Evolutionary conservation across 768 basidiomycete species (phyloP).

Genomic region (Boletus rubescentipes): DNA sequence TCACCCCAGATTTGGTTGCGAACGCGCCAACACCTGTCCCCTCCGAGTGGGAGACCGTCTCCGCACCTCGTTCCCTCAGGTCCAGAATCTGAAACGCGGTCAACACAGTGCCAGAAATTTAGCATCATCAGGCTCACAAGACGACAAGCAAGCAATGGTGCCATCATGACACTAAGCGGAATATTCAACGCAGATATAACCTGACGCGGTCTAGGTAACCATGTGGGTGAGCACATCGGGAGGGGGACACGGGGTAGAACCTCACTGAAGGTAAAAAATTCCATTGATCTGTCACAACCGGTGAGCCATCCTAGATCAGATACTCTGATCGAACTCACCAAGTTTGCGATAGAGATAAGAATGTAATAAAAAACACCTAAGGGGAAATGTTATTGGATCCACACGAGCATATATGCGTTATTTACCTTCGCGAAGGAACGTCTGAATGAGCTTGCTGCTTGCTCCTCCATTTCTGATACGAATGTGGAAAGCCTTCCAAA

Average conservation of each 20-base stretch:
- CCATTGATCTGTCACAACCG: conserved; percentile 57
- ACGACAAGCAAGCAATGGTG: conserved; percentile 76
- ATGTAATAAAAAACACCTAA: conserved; percentile 79
- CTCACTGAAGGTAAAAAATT: conserved; percentile 83
- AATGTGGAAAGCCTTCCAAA: conserved; percentile 76
- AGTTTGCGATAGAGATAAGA: conserved; percentile 82
- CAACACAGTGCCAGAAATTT: neutral
- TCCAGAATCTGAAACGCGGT: conserved; percentile 65
- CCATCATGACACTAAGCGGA: conserved; percentile 82
- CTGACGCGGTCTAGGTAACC: conserved; percentile 61
- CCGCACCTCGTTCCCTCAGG: conserved; percentile 77
- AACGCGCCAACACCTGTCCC: conserved; percentile 68
- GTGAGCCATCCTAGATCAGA: conserved; percentile 3
- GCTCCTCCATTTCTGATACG: conserved; percentile 73
- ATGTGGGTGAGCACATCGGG: conserved; percentile 10
- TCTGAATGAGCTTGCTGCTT: conserved; percentile 78
- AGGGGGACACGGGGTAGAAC: neutral
- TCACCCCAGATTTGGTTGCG: conserved; percentile 56
- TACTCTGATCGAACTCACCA: conserved; percentile 38
- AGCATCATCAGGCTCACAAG: conserved; percentile 44
- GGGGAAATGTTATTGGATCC: neutral
- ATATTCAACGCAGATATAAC: conserved; percentile 83
- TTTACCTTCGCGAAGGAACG: conserved; percentile 77
- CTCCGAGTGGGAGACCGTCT: conserved; percentile 73
- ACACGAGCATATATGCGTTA: conserved; percentile 3